These are phyloP conservation scores for Aquilaria sinensis DNA, from an alignment of 345 rosid species.

Conservation along the genomic window DNA sequence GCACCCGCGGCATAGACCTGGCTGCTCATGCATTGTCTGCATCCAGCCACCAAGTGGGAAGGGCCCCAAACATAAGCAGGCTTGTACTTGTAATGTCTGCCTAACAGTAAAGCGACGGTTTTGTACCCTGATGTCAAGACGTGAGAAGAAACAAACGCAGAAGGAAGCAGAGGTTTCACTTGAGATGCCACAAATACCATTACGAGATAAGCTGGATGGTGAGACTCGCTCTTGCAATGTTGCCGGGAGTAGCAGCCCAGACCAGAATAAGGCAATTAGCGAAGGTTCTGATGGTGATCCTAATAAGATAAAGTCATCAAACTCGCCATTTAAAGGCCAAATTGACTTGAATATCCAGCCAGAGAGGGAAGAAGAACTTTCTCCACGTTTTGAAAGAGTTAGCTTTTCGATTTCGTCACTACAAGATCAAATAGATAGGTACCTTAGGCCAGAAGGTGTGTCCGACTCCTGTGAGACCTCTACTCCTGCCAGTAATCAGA, in stretches of 20 bases:
- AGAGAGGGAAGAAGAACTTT: conserved; percentile 72
- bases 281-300: conserved; percentile 46
- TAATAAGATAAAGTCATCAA: conserved; percentile 33
- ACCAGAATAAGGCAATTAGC: conserved; percentile 25
- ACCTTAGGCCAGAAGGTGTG: conserved; percentile 28
- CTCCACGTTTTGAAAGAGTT: conserved; percentile 48
- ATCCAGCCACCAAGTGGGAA: conserved; percentile 91
- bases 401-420: conserved; percentile 27
- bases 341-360: conserved; percentile 94
- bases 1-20: conserved; percentile 91
- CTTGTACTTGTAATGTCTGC: conserved; percentile 81
- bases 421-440: conserved; percentile 34
- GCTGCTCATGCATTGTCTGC: conserved; percentile 93
- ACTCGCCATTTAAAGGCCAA: conserved; percentile 60
- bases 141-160: conserved; percentile 64
- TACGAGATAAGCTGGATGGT: conserved; percentile 39
- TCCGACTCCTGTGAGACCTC: conserved; percentile 19
- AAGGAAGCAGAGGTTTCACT: conserved; percentile 43
- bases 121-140: conserved; percentile 55
- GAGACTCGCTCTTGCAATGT: conserved; percentile 31
- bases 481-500: conserved; percentile 17
- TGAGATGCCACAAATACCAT: conserved; percentile 31
- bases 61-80: conserved; percentile 77
- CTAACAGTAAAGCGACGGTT: conserved; percentile 70
- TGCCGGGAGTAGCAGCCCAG: conserved; percentile 42